phyloP scores from a whole-genome alignment of 1,284 basidiomycete species.

The Puccinia novopanici region DNA sequence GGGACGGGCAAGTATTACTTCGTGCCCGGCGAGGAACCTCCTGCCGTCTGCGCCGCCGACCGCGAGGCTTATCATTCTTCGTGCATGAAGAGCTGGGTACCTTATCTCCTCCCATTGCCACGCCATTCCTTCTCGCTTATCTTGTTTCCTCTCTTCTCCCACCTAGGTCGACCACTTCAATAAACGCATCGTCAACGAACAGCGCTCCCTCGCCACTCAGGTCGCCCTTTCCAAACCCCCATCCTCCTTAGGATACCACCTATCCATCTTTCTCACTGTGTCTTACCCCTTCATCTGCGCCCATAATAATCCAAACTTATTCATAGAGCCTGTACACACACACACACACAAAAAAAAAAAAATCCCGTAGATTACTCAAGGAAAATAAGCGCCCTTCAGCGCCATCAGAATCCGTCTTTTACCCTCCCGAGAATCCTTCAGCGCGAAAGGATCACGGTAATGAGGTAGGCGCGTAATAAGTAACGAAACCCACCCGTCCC shows the following conservation, averaged over 20 bases:
- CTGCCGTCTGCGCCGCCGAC: background rate
- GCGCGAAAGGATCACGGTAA: no score
- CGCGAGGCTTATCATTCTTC: conserved; percentile 20
- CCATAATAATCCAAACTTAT: no score
- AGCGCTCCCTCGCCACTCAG: conserved; percentile 34
- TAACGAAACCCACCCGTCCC: no score
- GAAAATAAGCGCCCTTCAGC: no score
- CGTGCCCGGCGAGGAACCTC: conserved; percentile 32
- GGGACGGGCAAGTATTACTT: conserved; percentile 11
- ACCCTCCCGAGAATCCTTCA: no score
- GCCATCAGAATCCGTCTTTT: no score
- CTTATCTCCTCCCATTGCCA: background rate
- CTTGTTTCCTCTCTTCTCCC: background rate
- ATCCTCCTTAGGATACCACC: background rate
- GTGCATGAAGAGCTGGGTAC: conserved; percentile 40
- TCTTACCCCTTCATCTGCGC: no score
- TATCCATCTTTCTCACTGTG: no score
- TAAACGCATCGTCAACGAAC: conserved; percentile 41
- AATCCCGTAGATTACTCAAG: no score
- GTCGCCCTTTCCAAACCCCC: background rate
- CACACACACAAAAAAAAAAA: no score
- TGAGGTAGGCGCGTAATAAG: no score
- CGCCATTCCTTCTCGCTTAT: background rate
- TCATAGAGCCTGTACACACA: no score
- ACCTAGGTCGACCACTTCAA: conserved; percentile 45